Conservation (phyloP, 2,329 filamentous ascomycete genomes). For the Fusarium graminum region DNA sequence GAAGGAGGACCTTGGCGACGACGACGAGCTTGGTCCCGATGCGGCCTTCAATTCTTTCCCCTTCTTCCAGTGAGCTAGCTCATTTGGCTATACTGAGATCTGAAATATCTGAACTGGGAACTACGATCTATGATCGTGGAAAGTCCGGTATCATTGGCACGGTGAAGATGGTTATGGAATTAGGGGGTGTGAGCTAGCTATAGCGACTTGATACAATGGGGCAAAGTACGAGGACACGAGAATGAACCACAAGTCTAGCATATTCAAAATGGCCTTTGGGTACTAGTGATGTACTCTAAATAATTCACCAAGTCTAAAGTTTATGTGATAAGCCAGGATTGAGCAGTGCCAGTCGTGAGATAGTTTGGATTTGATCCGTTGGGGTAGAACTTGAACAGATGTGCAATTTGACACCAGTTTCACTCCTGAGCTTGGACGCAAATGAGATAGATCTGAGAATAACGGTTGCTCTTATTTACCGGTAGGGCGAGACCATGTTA, state of each 20-base stretch:
- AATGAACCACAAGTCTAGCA: slow-evolving; percentile 6
- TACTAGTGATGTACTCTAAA: background rate
- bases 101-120: no score
- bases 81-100: no score
- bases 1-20: slow-evolving; percentile 18
- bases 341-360: slow-evolving; percentile 7
- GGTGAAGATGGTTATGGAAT: slow-evolving; percentile 15
- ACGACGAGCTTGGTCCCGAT: slow-evolving; percentile 12
- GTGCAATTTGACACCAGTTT: background rate
- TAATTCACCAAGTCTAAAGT: background rate
- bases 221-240: slow-evolving; percentile 18
- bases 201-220: slow-evolving; percentile 9
- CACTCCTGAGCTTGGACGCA: no score
- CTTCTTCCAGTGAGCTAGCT: slow-evolving; percentile 15
- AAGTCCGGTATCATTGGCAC: slow-evolving; percentile 5
- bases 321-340: background rate
- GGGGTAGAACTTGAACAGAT: background rate
- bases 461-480: background rate
- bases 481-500: background rate
- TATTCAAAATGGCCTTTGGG: background rate
- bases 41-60: slow-evolving; percentile 8
- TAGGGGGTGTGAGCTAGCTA: slow-evolving; percentile 19
- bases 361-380: background rate
- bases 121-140: slow-evolving; percentile 7
- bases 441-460: background rate